Evolutionary conservation across 108 stramenopile genomes (phyloP), one percentile per base, ranked within the genome.

Genomic region (Pseudonitzschia delicatissima): DNA sequence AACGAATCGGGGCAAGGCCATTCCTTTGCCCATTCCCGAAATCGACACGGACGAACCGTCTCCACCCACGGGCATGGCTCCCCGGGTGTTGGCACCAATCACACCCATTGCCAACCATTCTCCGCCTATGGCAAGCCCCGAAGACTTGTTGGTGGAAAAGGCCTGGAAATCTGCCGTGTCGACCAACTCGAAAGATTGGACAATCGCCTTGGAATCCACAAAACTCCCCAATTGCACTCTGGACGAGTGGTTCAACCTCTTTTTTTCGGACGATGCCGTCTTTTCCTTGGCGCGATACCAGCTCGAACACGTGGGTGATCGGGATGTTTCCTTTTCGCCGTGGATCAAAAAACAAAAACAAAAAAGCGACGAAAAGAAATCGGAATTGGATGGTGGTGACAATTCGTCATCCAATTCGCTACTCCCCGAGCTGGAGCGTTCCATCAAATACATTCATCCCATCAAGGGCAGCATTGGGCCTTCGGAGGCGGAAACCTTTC

Each of bases 261-360:
- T 89, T 59, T 45, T 92, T 4, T 76, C 78, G 4, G 78, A 92
- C 51, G 77, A 86, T 62, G 91, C 91, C 5, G 77, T 75, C 7
- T 73, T 82, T 69, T 82, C 91, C 15, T 75, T 89, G 20, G 47
- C 45, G 11, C 53, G 40, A 8, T 92, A 86, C 59, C 88, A 90
- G 27, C 44, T 62, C 5, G 68, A 81, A 50, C 39, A 71, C 34
- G 77, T 88, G 63, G 60, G 63, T 13, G 87, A 91, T 69, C 64
- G 48, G 28, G 72, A 88, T 37, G 65, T 91, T 9, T 15, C 34
- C 5, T 62, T 57, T 21, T 40, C 69, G 4, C 5, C 37, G 13
- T 81, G 80, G 80, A 64, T 12, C 21, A 51, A 23, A 28, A 51
- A 51, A 23, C 4, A n/a, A n/a, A n/a, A n/a, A n/a, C n/a, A n/a